Evolutionary conservation across 2,329 filamentous ascomycete species (phyloP).

Genomic region (Exophiala dermatitidis): DNA sequence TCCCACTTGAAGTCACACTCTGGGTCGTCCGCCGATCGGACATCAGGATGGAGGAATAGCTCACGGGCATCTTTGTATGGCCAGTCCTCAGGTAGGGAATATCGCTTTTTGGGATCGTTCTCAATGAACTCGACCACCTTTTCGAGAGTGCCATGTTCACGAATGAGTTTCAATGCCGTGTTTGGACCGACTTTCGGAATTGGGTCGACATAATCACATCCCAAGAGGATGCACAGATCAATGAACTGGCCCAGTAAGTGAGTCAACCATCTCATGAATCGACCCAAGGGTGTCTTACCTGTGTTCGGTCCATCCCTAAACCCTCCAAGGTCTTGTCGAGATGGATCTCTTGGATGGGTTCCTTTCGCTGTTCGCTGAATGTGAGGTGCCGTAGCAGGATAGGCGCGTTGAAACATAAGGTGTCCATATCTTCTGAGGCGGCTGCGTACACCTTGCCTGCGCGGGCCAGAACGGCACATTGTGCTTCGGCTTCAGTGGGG

Average conservation of each 20-base stretch:
- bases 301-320: constrained; percentile 75
- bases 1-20: constrained; percentile 99
- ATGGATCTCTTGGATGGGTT: constrained; percentile 93
- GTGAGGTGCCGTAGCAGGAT: constrained; percentile 88
- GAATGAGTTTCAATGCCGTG: constrained; percentile 88
- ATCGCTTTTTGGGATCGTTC: constrained; percentile 70
- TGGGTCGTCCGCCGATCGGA: constrained; percentile 71
- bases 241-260: constrained; percentile 60
- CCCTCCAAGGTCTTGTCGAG: constrained; percentile 81
- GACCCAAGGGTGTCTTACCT: constrained; percentile 47
- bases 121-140: constrained; percentile 75
- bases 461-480: constrained; percentile 80
- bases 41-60: constrained; percentile 86
- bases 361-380: constrained; percentile 94
- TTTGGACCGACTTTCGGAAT: constrained; percentile 89
- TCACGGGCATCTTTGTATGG: constrained; percentile 85
- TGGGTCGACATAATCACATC: constrained; percentile 95
- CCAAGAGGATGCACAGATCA: constrained; percentile 92
- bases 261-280: neutral
- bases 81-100: constrained; percentile 89
- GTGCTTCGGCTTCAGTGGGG: constrained; percentile 93
- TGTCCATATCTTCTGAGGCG: constrained; percentile 98
- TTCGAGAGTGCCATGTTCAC: constrained; percentile 81
- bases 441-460: constrained; percentile 95
- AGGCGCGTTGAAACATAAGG: constrained; percentile 86